Percentiles rank a stretch among this genome's conserved stretches.
phyloP scores from a whole-genome alignment of 106 monocot genomes.

The Dendrobium officinale region DNA sequence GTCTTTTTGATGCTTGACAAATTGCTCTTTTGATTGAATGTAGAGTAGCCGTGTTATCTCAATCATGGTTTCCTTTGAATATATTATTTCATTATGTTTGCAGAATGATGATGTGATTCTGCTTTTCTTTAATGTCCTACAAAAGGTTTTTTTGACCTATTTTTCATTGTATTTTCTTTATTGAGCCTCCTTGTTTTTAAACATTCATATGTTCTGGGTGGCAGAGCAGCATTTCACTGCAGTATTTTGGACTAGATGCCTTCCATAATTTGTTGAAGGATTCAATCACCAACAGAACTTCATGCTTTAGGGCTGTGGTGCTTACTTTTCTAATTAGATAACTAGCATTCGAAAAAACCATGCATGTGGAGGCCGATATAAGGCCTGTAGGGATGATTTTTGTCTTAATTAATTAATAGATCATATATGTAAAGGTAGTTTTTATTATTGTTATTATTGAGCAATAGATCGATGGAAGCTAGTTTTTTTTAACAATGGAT shows the following conservation, averaged over 20 bases:
- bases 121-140: slow-evolving; percentile 63
- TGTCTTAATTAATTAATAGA: too few relatives aligned
- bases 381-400: too few relatives aligned
- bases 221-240: slow-evolving; percentile 80
- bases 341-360: too few relatives aligned
- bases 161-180: not conserved
- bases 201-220: slow-evolving; percentile 32
- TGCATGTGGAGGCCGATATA: too few relatives aligned
- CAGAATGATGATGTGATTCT: slow-evolving; percentile 98
- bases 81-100: slow-evolving; percentile 14
- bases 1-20: not conserved
- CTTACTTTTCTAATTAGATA: slow-evolving; percentile 50
- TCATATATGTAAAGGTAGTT: too few relatives aligned
- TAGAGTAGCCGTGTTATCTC: not conserved
- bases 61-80: not conserved
- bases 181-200: slow-evolving; percentile 1
- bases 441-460: too few relatives aligned
- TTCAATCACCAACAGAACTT: slow-evolving; percentile 69
- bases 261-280: slow-evolving; percentile 67
- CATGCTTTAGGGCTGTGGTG: slow-evolving; percentile 68
- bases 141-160: slow-evolving; percentile 52
- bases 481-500: too few relatives aligned
- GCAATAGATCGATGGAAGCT: too few relatives aligned
- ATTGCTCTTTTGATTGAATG: not conserved
- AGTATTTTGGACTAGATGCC: slow-evolving; percentile 80